Conservation (phyloP, 371 early-diverging fungal genomes). For the Lichtheimia ramosa region DNA sequence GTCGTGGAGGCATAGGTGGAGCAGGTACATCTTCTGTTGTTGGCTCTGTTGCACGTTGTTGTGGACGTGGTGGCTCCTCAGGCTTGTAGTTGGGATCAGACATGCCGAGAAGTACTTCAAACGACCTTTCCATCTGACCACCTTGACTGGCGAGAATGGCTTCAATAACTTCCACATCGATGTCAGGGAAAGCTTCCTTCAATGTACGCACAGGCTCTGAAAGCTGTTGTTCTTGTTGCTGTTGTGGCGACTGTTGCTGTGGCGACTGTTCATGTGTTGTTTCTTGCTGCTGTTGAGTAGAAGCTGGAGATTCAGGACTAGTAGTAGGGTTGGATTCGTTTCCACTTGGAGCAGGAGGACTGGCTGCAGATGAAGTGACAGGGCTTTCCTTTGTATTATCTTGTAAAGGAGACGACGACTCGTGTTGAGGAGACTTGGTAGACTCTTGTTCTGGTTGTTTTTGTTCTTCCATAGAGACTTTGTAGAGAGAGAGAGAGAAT, state of each 20-base stretch:
- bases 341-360: neutral
- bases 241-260: slow-evolving; percentile 10
- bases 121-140: slow-evolving; percentile 34
- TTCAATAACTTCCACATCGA: slow-evolving; percentile 46
- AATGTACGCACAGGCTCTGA: slow-evolving; percentile 23
- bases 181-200: slow-evolving; percentile 51
- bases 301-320: neutral
- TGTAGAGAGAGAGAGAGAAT: neutral
- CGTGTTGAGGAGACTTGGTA: neutral
- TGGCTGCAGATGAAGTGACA: too few species aligned
- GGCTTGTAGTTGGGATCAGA: slow-evolving; percentile 46
- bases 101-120: slow-evolving; percentile 43
- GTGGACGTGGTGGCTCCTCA: slow-evolving; percentile 12
- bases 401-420: too few species aligned
- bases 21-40: slow-evolving; percentile 13
- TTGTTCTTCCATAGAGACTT: slow-evolving; percentile 2
- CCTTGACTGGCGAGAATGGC: slow-evolving; percentile 39
- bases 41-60: slow-evolving; percentile 6
- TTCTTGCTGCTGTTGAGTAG: slow-evolving; percentile 5
- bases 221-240: slow-evolving; percentile 8
- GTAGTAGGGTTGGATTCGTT: slow-evolving; percentile 1
- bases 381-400: too few species aligned
- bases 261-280: neutral
- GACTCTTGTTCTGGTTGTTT: neutral
- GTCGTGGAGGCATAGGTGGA: slow-evolving; percentile 38